Conservation (phyloP, 2,329 filamentous ascomycete genomes). For the Tolypocladium ophioglossoides region DNA sequence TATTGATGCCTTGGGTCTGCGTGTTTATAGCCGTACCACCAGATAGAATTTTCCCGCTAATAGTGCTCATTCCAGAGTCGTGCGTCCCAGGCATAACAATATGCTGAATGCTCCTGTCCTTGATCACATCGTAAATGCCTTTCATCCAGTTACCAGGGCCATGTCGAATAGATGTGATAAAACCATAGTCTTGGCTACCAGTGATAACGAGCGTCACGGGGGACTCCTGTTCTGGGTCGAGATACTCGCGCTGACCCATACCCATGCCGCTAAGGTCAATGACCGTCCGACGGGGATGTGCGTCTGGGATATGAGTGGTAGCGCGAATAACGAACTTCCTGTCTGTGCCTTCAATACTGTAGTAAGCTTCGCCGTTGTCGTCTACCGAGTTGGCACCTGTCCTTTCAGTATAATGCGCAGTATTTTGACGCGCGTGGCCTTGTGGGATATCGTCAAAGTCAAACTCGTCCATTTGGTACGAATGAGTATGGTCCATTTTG, state of each 20-base stretch:
- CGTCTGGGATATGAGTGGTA: constrained; percentile 17
- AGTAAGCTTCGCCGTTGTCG: constrained; percentile 21
- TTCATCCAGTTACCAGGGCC: constrained; percentile 21
- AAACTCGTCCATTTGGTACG: constrained; percentile 20
- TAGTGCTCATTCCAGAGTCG: constrained; percentile 36
- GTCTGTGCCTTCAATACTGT: constrained; percentile 16
- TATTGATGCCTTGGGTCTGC: constrained; percentile 32
- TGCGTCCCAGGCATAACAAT: constrained; percentile 38
- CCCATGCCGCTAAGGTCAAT: constrained; percentile 20
- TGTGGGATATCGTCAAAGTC: constrained; percentile 21
- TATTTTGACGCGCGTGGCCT: constrained; percentile 19
- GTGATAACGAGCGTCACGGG: constrained; percentile 23
- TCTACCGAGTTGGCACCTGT: constrained; percentile 6
- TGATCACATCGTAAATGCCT: constrained; percentile 18
- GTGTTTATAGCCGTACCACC: constrained; percentile 29
- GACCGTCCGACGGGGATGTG: constrained; percentile 14
- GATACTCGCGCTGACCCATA: constrained; percentile 21
- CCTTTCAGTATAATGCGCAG: constrained; percentile 12
- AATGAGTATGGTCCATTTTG: constrained; percentile 12
- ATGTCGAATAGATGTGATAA: constrained; percentile 18
- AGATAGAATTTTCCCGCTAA: constrained; percentile 21
- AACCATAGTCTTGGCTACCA: constrained; percentile 13
- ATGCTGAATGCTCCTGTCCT: constrained; percentile 28
- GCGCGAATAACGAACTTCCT: constrained; percentile 18
- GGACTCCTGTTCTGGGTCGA: constrained; percentile 18